Percentiles rank a stretch among this genome's conserved stretches.
Conservation (phyloP, 345 rosid species). For the Murraya koenigii region DNA sequence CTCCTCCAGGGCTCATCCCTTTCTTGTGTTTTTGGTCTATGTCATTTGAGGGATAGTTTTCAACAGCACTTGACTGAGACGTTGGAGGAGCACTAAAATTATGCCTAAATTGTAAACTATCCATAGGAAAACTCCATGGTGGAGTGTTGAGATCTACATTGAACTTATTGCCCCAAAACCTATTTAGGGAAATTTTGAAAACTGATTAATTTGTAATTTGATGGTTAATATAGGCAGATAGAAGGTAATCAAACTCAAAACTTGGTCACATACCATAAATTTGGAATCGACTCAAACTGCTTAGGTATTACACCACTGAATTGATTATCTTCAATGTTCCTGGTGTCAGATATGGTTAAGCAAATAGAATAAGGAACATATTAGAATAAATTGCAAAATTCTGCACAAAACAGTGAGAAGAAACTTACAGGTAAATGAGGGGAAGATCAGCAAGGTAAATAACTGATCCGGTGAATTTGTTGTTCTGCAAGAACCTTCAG, state of each 20-base stretch:
- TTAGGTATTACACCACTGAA: conserved; percentile 86
- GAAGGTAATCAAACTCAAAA: conserved; percentile 8
- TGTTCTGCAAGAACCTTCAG: conserved; percentile 77
- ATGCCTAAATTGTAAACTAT: conserved; percentile 33
- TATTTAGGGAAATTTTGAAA: conserved; percentile 28
- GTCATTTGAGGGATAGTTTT: conserved; percentile 46
- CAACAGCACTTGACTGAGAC: conserved; percentile 69
- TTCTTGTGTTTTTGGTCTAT: conserved; percentile 39
- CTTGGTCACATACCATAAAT: conserved; percentile 55
- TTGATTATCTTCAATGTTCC: conserved; percentile 73
- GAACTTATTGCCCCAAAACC: conserved; percentile 85
- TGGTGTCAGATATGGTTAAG: conserved; percentile 32
- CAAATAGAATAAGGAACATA: conserved; percentile 22
- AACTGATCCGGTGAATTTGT: conserved; percentile 89
- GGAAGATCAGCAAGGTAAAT: conserved; percentile 71
- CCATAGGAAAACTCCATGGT: conserved; percentile 77
- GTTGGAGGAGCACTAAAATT: conserved; percentile 63
- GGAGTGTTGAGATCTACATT: conserved; percentile 49
- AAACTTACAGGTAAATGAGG: conserved; percentile 67
- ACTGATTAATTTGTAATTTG: conserved; percentile 1
- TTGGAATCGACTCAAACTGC: conserved; percentile 75
- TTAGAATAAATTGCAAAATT: conserved; percentile 16
- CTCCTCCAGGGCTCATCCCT: conserved; percentile 55
- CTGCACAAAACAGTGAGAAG: conserved; percentile 6
- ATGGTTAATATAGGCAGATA: background rate